Conservation (phyloP, 176 grass and related monocot genomes). For the Aegilops umbellulata region DNA sequence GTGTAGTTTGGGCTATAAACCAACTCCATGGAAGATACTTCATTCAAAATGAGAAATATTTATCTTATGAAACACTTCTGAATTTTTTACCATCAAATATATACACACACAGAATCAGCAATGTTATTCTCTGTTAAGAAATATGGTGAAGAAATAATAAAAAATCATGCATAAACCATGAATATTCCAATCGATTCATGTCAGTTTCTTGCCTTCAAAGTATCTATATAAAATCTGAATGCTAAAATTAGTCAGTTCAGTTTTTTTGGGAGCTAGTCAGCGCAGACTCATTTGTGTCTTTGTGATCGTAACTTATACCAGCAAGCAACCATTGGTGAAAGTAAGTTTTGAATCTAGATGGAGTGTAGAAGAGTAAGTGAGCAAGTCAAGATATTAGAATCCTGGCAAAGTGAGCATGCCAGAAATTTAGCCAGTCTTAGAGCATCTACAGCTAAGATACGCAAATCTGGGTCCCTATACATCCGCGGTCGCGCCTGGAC, state of each 20-base stretch:
- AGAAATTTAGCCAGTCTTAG: neutral
- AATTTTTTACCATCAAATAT: neutral
- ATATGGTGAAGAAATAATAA: neutral
- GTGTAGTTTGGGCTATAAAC: neutral
- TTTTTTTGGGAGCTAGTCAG: neutral
- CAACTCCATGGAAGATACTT: constrained; percentile 6
- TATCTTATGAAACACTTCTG: neutral
- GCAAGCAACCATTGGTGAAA: neutral
- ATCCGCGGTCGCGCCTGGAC: no score
- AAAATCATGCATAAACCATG: neutral
- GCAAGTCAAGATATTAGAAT: neutral
- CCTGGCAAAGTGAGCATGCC: neutral
- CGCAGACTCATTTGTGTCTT: neutral
- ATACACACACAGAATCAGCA: neutral
- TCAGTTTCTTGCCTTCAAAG: neutral
- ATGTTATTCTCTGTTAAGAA: neutral
- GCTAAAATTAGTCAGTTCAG: neutral
- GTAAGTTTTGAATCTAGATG: neutral
- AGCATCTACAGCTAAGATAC: no score
- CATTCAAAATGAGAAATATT: neutral
- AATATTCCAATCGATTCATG: neutral
- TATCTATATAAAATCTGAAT: neutral
- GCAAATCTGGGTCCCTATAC: no score
- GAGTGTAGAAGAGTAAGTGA: neutral
- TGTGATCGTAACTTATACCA: neutral